Percentiles rank a stretch among this genome's conserved stretches.
Evolutionary conservation across 345 rosid genomes (phyloP).

Genomic region (Clarkia xantiana): DNA sequence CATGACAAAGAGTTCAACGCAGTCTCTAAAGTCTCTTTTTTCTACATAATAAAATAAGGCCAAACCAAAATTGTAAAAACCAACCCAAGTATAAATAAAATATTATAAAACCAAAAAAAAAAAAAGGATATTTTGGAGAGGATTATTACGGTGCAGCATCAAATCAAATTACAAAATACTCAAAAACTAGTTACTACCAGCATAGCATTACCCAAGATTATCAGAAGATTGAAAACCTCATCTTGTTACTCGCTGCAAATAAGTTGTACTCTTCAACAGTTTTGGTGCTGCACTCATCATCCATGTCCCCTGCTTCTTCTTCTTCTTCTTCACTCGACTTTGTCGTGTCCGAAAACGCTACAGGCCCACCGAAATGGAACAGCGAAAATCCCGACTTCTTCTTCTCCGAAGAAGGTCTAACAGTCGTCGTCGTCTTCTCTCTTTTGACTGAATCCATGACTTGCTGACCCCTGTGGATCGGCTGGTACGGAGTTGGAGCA

Average conservation of each 20-base stretch:
- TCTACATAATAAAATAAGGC: no score
- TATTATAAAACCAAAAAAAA: no score
- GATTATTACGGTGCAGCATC: no score
- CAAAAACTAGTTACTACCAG: no score
- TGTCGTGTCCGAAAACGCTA: constrained; percentile 39
- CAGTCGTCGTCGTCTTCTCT: constrained; percentile 29
- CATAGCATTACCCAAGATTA: not conserved
- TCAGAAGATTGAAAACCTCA: constrained; percentile 57
- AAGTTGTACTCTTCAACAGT: constrained; percentile 69
- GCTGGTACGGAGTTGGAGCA: constrained; percentile 37
- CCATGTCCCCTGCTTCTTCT: constrained; percentile 25
- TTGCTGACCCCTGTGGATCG: constrained; percentile 18
- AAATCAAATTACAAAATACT: no score
- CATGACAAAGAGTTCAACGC: no score
- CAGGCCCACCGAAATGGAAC: constrained; percentile 85
- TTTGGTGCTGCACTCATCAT: constrained; percentile 31
- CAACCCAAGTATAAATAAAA: no score
- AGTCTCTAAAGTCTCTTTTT: no score
- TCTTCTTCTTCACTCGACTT: constrained; percentile 34
- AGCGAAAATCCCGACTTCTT: constrained; percentile 50
- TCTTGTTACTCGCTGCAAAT: constrained; percentile 60
- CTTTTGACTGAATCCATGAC: constrained; percentile 12
- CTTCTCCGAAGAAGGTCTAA: constrained; percentile 18
- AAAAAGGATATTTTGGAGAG: no score
- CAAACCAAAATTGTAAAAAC: no score